Conservation (phyloP, 768 basidiomycete genomes). For the Suillus tomentosus region DNA sequence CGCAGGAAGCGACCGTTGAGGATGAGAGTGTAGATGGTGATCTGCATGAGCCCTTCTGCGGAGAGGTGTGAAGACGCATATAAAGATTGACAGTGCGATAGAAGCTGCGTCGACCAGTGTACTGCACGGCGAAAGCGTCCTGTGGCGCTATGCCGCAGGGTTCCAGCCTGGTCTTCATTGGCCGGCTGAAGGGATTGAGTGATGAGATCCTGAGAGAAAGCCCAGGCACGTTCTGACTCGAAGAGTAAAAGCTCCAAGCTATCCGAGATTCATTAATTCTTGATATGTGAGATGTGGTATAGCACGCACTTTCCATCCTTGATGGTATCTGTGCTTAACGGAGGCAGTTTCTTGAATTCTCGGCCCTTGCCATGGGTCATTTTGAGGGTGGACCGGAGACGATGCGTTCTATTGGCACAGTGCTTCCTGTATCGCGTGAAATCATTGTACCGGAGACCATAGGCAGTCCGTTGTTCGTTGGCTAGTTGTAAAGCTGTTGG, state of each 20-base stretch:
- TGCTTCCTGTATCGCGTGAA: conserved; percentile 90
- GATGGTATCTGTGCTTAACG: conserved; percentile 64
- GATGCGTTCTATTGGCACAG: conserved; percentile 88
- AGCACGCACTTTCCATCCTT: conserved; percentile 84
- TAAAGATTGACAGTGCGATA: conserved; percentile 72
- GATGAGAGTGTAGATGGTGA: conserved; percentile 75
- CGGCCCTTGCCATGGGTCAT: conserved; percentile 87
- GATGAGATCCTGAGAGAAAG: conserved; percentile 80
- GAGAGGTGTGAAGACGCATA: conserved; percentile 53
- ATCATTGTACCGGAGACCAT: conserved; percentile 91
- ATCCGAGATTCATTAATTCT: conserved; percentile 5
- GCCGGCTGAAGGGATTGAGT: conserved; percentile 51
- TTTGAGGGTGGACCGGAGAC: conserved; percentile 80
- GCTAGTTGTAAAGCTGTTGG: conserved; percentile 75
- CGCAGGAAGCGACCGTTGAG: conserved; percentile 84
- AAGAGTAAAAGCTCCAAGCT: conserved; percentile 85
- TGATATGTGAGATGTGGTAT: not conserved
- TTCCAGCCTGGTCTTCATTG: conserved; percentile 51
- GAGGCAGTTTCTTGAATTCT: conserved; percentile 84
- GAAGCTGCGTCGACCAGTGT: conserved; percentile 74
- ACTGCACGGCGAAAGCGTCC: conserved; percentile 80
- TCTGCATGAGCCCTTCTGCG: conserved; percentile 64
- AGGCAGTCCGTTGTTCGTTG: conserved; percentile 88
- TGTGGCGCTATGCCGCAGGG: conserved; percentile 73
- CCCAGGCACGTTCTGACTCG: conserved; percentile 92